Evolutionary conservation across 2,329 filamentous ascomycete genomes (phyloP).

Genomic region (Dothistroma pini): DNA sequence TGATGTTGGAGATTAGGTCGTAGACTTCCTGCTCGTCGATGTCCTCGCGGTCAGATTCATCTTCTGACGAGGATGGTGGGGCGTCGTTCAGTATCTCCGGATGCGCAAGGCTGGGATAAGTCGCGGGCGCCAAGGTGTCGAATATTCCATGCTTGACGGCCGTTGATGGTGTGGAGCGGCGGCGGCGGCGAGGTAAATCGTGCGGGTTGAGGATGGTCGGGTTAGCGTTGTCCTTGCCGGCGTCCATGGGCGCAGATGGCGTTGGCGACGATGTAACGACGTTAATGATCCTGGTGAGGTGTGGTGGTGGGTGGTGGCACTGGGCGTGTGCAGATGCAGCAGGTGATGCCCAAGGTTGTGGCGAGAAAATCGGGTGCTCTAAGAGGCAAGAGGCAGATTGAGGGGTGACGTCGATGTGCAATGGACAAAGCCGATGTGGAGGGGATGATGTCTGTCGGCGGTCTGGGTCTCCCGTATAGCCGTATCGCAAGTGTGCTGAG

Average conservation of each 20-base stretch:
- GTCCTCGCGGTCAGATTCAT: constrained; percentile 66
- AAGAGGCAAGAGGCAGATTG: background rate
- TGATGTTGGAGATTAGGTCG: constrained; percentile 91
- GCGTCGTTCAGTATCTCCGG: constrained; percentile 27
- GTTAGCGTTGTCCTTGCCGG: constrained; percentile 70
- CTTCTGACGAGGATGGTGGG: constrained; percentile 39
- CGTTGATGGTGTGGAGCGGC: constrained; percentile 44
- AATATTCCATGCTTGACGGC: constrained; percentile 51
- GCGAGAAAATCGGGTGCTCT: background rate
- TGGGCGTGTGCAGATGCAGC: background rate
- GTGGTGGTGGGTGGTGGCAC: background rate
- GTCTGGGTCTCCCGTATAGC: too few relatives aligned
- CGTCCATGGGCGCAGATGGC: constrained; percentile 30
- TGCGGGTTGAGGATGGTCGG: constrained; percentile 85
- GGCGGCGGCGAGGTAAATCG: constrained; percentile 78
- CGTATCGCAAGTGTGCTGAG: too few relatives aligned
- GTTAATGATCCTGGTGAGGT: background rate
- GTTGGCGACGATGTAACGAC: background rate
- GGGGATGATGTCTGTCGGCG: too few relatives aligned
- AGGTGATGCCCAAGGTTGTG: background rate
- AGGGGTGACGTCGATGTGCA: background rate
- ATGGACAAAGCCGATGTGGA: too few relatives aligned
- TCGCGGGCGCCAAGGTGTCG: constrained; percentile 47
- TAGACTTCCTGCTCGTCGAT: constrained; percentile 98
- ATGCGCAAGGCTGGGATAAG: constrained; percentile 45